Evolutionary conservation across 208 protist species (phyloP).

Genomic region (Acanthamoeba lenticulata): DNA sequence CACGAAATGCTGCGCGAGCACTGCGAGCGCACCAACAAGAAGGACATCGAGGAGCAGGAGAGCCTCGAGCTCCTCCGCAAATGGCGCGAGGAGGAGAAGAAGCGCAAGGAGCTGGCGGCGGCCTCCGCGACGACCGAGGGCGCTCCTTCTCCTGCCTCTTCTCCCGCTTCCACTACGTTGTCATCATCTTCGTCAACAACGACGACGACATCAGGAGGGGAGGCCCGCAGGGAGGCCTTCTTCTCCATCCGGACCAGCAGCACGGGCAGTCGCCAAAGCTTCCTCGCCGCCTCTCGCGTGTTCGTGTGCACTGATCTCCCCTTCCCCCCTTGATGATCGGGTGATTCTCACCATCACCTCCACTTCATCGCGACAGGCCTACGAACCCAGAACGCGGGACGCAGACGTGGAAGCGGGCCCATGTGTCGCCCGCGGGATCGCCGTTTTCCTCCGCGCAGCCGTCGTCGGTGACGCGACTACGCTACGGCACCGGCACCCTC

Average conservation of each 20-base stretch:
- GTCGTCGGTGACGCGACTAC: background rate
- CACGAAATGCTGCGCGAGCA: slow-evolving; percentile 38
- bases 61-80: slow-evolving; percentile 40
- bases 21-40: slow-evolving; percentile 4
- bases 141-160: background rate
- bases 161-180: no score
- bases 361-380: background rate
- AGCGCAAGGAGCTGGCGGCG: background rate
- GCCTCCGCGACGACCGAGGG: background rate
- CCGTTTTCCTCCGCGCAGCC: background rate
- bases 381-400: background rate
- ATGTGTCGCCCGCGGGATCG: background rate
- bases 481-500: background rate
- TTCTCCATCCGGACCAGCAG: slow-evolving; percentile 1
- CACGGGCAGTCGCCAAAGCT: slow-evolving; percentile 11
- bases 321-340: background rate
- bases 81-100: slow-evolving; percentile 59
- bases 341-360: background rate
- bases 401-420: background rate
- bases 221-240: background rate
- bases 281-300: slow-evolving; percentile 38
- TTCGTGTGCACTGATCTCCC: background rate
- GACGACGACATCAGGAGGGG: background rate
- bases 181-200: no score
- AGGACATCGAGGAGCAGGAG: slow-evolving; percentile 59